These are phyloP conservation scores for Boechera stricta DNA, from an alignment of 345 rosid species.

Conservation along the genomic window DNA sequence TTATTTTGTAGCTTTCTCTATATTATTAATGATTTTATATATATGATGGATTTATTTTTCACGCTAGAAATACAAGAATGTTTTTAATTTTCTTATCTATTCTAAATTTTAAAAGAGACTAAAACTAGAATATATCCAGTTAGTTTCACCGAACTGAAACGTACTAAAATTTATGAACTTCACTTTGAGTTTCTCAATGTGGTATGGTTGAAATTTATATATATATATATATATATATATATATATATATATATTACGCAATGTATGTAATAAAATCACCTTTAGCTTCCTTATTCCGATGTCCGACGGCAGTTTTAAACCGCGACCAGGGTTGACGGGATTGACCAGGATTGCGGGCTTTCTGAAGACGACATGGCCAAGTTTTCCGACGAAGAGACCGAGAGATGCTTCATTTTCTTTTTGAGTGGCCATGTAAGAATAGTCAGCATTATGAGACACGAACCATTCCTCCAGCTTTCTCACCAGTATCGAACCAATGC, in stretches of 20 bases:
- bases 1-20: neutral
- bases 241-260: too few relatives aligned
- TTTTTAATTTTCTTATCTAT: neutral
- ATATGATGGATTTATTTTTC: neutral
- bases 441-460: conserved; percentile 55
- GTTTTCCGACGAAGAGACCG: conserved; percentile 57
- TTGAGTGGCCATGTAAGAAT: conserved; percentile 80
- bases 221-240: too few relatives aligned
- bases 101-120: neutral
- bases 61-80: neutral
- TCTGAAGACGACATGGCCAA: conserved; percentile 59
- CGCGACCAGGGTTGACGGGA: conserved; percentile 54
- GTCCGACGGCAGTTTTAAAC: conserved; percentile 44
- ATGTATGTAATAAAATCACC: conserved; percentile 18
- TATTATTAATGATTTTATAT: neutral
- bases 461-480: conserved; percentile 78
- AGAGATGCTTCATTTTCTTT: conserved; percentile 73
- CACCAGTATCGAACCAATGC: conserved; percentile 64
- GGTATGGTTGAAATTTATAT: neutral
- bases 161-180: neutral
- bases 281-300: conserved; percentile 54
- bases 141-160: too few relatives aligned
- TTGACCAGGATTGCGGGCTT: conserved; percentile 71
- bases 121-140: neutral
- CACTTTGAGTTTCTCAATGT: neutral